Evolutionary conservation across 306 rosid species (phyloP).

Genomic region (Pyrus bretschneideri): DNA sequence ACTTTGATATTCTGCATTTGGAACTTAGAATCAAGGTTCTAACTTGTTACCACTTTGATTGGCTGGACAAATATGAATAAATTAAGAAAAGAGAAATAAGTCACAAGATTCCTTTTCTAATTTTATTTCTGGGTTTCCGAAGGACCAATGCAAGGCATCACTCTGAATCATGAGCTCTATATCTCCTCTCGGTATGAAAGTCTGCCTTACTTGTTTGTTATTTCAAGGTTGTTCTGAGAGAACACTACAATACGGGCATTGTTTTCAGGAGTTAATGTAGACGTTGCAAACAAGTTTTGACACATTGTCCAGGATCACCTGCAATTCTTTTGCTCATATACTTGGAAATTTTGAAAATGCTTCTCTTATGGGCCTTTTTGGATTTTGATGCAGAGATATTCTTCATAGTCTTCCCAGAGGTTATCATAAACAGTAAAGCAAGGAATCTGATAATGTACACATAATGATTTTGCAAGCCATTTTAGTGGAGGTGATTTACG

Average conservation of each 20-base stretch:
- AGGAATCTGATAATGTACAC: constrained; percentile 78
- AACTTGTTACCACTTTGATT: no score
- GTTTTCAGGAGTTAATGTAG: constrained; percentile 17
- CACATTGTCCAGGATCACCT: constrained; percentile 78
- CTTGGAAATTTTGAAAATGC: constrained; percentile 85
- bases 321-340: constrained; percentile 75
- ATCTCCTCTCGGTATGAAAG: constrained; percentile 67
- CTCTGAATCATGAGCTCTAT: constrained; percentile 56
- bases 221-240: constrained; percentile 11
- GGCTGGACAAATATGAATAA: no score
- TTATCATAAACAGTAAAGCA: constrained; percentile 78
- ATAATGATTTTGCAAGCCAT: constrained; percentile 49
- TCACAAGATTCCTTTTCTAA: no score
- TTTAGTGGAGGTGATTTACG: constrained; percentile 47
- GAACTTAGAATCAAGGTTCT: no score
- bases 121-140: constrained; percentile 51
- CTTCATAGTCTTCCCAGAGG: constrained; percentile 59
- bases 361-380: constrained; percentile 47
- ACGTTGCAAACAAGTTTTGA: constrained; percentile 66
- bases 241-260: neutral
- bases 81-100: no score
- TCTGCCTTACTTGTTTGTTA: constrained; percentile 6
- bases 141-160: constrained; percentile 40
- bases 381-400: constrained; percentile 87
- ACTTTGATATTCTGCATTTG: no score